These are phyloP conservation scores for bread wheat (Triticum aestivum) DNA, from an alignment of 176 grass and related monocot species.

Conservation along the genomic window DNA sequence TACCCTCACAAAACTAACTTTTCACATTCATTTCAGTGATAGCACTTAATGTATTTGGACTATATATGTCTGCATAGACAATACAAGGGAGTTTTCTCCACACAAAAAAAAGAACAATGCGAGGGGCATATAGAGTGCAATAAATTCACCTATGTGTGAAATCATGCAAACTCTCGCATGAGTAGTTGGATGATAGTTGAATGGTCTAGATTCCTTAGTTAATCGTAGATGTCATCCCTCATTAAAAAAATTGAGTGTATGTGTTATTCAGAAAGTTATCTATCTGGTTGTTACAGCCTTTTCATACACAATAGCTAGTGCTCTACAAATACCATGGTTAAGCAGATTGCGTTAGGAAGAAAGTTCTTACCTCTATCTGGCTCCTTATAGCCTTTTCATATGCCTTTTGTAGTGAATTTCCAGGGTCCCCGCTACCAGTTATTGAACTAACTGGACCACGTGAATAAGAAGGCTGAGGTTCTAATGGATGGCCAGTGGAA, in stretches of 20 bases:
- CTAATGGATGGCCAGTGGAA: slow-evolving; percentile 2
- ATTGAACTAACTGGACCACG: slow-evolving; percentile 11
- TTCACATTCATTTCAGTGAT: background rate
- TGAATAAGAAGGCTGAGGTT: slow-evolving; percentile 27
- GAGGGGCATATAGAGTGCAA: background rate
- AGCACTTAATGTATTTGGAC: background rate
- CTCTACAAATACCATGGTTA: background rate
- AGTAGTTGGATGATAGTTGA: background rate
- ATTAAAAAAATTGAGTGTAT: background rate
- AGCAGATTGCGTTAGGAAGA: background rate
- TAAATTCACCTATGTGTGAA: background rate
- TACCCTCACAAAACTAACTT: background rate
- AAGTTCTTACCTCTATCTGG: slow-evolving; percentile 55
- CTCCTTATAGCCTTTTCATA: slow-evolving; percentile 46
- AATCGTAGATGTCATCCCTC: background rate
- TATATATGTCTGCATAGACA: no score
- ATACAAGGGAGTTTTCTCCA: background rate
- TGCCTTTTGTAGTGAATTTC: slow-evolving; percentile 45
- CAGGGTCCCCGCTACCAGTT: slow-evolving; percentile 17
- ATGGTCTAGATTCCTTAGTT: background rate
- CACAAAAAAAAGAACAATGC: background rate
- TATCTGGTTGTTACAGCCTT: background rate
- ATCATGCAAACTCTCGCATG: background rate
- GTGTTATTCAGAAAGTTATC: slow-evolving; percentile 17
- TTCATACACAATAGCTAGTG: background rate